A percentile compares a stretch with the other conserved stretches of the same genome.
These are phyloP conservation scores for Stagonosporopsis tanaceti DNA, from an alignment of 2,329 filamentous ascomycete genomes.

Conservation along the genomic window DNA sequence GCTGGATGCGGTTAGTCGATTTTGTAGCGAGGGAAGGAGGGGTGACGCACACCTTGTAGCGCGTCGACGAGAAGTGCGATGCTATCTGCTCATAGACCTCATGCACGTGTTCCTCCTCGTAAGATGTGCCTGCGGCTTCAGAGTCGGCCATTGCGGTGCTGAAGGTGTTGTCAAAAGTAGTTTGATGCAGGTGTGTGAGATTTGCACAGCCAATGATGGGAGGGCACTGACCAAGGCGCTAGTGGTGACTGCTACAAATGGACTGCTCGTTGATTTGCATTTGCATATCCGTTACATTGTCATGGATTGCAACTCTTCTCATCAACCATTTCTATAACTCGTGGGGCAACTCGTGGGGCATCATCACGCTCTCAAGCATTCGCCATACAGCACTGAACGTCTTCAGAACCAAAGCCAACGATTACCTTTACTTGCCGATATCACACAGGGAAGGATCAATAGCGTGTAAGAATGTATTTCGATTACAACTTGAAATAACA, in stretches of 20 bases:
- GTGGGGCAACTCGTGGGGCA: neutral
- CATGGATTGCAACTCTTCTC: neutral
- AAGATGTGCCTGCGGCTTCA: constrained; percentile 59
- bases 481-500: neutral
- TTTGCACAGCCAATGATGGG: constrained; percentile 19
- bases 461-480: neutral
- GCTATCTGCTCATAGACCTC: constrained; percentile 89
- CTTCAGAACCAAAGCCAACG: neutral
- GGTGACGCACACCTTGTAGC: constrained; percentile 66
- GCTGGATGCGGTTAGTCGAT: constrained; percentile 56
- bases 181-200: constrained; percentile 4
- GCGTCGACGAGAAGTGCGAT: constrained; percentile 81
- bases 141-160: constrained; percentile 27
- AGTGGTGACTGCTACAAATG: neutral
- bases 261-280: neutral
- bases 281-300: neutral
- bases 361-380: neutral
- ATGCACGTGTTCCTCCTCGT: constrained; percentile 90
- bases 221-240: constrained; percentile 4
- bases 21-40: constrained; percentile 10
- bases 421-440: neutral
- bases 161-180: neutral
- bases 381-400: neutral
- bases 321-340: too few relatives aligned
- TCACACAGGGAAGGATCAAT: neutral